Percentiles rank a stretch among this genome's conserved stretches.
Conservation (phyloP, 2,329 filamentous ascomycete genomes). For the Epichloe amarillans region DNA sequence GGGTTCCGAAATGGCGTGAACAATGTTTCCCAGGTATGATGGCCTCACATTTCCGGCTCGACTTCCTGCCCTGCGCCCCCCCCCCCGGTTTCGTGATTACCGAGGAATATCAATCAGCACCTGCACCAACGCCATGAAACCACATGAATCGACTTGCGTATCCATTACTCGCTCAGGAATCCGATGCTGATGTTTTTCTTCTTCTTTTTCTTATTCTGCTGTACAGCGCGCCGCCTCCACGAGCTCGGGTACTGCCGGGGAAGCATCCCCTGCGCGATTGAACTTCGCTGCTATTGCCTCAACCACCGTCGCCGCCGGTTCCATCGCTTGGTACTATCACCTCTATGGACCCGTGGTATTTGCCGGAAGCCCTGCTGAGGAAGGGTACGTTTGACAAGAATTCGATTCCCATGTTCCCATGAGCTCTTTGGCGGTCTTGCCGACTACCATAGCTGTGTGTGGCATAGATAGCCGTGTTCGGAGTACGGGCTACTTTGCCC, state of each 20-base stretch:
- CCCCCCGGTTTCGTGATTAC: conserved; percentile 4
- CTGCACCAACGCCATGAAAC: conserved; percentile 11
- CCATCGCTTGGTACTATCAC: conserved; percentile 94
- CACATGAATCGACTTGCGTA: conserved; percentile 17
- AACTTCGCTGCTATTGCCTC: conserved; percentile 80
- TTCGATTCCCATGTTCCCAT: background rate
- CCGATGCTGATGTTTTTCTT: conserved; percentile 25
- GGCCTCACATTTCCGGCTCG: conserved; percentile 17
- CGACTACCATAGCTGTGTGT: conserved; percentile 10
- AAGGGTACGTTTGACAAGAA: conserved; percentile 63
- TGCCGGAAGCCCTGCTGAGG: conserved; percentile 87
- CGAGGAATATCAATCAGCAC: conserved; percentile 18
- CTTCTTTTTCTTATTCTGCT: conserved; percentile 9
- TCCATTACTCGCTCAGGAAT: conserved; percentile 9
- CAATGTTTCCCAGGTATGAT: conserved; percentile 59
- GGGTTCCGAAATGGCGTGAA: conserved; percentile 60
- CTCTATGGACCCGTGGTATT: conserved; percentile 80
- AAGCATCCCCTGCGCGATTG: conserved; percentile 62
- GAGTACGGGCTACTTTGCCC: conserved; percentile 2
- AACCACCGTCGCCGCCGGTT: conserved; percentile 74
- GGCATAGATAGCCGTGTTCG: conserved; percentile 20
- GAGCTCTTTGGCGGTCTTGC: background rate
- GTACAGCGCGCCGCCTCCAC: conserved; percentile 55
- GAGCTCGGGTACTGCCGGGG: conserved; percentile 59
- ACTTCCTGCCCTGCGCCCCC: background rate